Evolutionary conservation across 352 stramenopile species (phyloP), one percentile per base, ranked within the genome.

Genomic region (Phytopythium aichiense): DNA sequence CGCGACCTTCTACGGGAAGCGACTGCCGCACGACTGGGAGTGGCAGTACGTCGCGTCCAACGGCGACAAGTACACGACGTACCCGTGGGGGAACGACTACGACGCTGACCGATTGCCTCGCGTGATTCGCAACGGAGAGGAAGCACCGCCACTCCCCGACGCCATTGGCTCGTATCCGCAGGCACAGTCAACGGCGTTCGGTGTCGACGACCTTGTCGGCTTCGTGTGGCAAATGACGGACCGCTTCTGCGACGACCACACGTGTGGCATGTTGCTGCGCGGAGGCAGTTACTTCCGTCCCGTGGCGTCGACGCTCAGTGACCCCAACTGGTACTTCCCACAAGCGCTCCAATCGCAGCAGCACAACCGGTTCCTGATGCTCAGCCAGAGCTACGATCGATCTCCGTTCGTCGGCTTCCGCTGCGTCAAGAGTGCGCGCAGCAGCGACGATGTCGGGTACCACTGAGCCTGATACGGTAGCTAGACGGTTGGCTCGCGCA

Each of bases 211-310:
- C 54, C 73, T 96, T 12, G 76, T 92, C 4, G 88, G 86, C 1
- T 84, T 89, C 60, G 75, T 96, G 23, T 96, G 85, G 84, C 84
- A 96, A 57, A 93, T 93, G 84, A 95, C 88, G 7, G 84, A 94
- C 55, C 62, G 81, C 52, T 95, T 94, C 58, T 92, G 84, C 51
- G 88, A 96, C 56, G 60, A 60, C 3, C 88, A 92, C 66, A 94
- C 86, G 42, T 93, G 87, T 61, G 82, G 84, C 0, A n/a, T 89
- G 60, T 63, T 95, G 43, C 63, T 96, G 42, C 85, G 85, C 43
- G 86, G 86, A 30, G 84, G 88, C 43, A 93, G 81, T 60, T 87
- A 67, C 56, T 95, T 92, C 52, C 67, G 79, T 18, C 84, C 85
- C 1, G 67, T 92, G 15, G 71, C 84, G 15, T 83, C 84, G 9